Conservation (phyloP, 495 filamentous ascomycete genomes). For the Margaritispora aquatica region DNA sequence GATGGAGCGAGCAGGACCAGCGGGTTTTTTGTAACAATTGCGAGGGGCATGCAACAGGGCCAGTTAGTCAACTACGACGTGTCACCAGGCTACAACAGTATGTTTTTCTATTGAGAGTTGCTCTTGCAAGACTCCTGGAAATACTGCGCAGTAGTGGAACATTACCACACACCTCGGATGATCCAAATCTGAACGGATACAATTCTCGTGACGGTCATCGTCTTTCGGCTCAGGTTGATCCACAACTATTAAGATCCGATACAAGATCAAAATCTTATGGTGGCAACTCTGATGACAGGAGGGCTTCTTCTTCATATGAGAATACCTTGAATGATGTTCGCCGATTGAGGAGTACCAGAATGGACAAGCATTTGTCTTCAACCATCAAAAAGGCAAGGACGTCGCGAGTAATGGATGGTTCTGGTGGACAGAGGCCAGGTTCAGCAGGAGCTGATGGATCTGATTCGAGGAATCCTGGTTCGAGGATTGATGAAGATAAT, state of each 20-base stretch:
- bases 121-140: conserved; percentile 81
- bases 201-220: conserved; percentile 61
- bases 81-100: conserved; percentile 88
- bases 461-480: conserved; percentile 49
- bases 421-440: conserved; percentile 73
- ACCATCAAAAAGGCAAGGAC: conserved; percentile 85
- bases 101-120: conserved; percentile 84
- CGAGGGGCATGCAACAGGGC: conserved; percentile 43
- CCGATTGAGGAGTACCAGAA: conserved; percentile 80
- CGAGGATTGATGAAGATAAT: conserved; percentile 74
- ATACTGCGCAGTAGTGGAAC: conserved; percentile 79
- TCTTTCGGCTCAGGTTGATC: conserved; percentile 34
- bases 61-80: conserved; percentile 48
- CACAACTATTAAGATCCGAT: conserved; percentile 52
- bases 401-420: conserved; percentile 88
- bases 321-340: conserved; percentile 94
- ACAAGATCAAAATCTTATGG: conserved; percentile 69
- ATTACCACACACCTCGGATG: conserved; percentile 70
- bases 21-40: conserved; percentile 66
- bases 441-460: conserved; percentile 65
- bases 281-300: conserved; percentile 49
- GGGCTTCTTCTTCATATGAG: conserved; percentile 75
- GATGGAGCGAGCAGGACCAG: conserved; percentile 58
- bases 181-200: conserved; percentile 61
- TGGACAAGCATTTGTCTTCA: conserved; percentile 88